Evolutionary conservation across 108 stramenopile species (phyloP), one percentile per base, ranked within the genome.

Genomic region (Aurantiochytrium sp.): DNA sequence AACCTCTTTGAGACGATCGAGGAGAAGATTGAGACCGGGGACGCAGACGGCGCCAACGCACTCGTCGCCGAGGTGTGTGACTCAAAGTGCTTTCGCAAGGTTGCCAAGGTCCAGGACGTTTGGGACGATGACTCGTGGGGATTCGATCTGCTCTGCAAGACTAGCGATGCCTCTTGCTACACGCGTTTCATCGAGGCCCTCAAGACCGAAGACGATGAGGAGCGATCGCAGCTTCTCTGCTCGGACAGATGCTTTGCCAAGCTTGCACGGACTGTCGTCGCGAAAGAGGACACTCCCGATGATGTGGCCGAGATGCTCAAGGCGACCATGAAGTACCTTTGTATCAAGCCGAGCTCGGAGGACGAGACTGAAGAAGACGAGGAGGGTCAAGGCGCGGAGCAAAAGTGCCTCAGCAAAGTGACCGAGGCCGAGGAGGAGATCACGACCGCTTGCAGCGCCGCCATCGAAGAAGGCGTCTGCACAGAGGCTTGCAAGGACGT

Each of bases 21-120:
- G 18, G 51, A 47, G 19, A 83, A 83, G 28, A 18, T 83, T 8
- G 76, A 21, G 45, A 1, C 12, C 25, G 16, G 19, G 1, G 76
- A 53, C 25, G 51, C 23, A 43, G 76, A 83, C 45, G 51, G 49
- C n/a, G 76, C 76, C 76, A 47, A 83, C 25, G 76, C 19, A 12
- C 45, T 83, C 25, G 28, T 53, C 0, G 51, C 44, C 12, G 76
- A 83, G 12, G 76, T 23, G 51, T 83, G 76, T 4, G 76, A 83
- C 51, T 83, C 76, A 3, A 83, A 83, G 28, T 83, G 76, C 76
- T 83, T 83, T 18, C 76, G 76, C 51, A 83, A 83, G 28, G 49
- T 83, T 8, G 45, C 51, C 76, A 83, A 53, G 28, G 51, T 1
- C 19, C 51, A 83, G 6, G 45, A 47, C 51, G 45, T 53, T 0